Conservation (phyloP, 768 basidiomycete species). For the Mycena epipterygia region DNA sequence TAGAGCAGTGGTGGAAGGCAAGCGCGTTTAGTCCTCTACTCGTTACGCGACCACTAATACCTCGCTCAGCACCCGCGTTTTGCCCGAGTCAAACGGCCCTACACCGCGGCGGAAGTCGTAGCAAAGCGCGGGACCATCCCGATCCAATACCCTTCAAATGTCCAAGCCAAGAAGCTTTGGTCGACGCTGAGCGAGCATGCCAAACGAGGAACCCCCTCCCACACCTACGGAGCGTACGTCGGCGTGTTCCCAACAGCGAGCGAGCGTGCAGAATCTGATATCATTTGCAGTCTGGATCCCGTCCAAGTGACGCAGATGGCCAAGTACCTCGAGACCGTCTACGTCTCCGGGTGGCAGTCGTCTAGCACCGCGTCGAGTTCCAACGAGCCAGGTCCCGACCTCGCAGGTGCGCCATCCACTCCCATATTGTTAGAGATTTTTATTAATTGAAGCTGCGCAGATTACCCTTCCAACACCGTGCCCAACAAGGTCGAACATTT, state of each 20-base stretch:
- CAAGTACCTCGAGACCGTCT: constrained; percentile 97
- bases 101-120: constrained; percentile 94
- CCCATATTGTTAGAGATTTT: not conserved
- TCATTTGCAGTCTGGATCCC: constrained; percentile 84
- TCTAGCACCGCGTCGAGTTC: constrained; percentile 94
- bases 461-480: constrained; percentile 98
- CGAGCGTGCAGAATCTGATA: constrained; percentile 1
- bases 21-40: constrained; percentile 30
- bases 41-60: constrained; percentile 15
- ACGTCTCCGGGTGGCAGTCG: constrained; percentile 97
- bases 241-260: not conserved
- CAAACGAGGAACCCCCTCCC: constrained; percentile 83
- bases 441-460: constrained; percentile 54
- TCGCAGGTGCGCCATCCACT: constrained; percentile 77
- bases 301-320: constrained; percentile 99
- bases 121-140: constrained; percentile 91
- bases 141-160: constrained; percentile 88
- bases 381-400: constrained; percentile 98
- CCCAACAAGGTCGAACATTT: constrained; percentile 99
- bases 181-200: constrained; percentile 81
- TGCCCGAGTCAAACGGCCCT: constrained; percentile 88
- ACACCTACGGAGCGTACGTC: constrained; percentile 98
- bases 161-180: constrained; percentile 91
- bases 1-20: constrained; percentile 96
- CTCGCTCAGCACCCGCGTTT: constrained; percentile 83